These are phyloP conservation scores for Lentinula edodes DNA, from an alignment of 768 basidiomycete genomes.

Conservation along the genomic window DNA sequence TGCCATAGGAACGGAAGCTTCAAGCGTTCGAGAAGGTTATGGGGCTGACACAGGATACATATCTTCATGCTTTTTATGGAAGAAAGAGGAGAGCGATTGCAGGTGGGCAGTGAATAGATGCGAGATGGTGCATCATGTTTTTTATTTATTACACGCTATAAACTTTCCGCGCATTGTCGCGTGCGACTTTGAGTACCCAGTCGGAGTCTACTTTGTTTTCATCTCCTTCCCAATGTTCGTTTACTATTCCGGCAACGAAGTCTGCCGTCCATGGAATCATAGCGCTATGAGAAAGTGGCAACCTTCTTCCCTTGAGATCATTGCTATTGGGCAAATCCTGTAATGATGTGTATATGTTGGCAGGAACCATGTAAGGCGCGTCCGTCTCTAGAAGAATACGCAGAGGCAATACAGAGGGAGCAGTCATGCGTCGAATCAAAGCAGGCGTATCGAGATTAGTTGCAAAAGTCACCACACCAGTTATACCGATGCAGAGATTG, in stretches of 20 bases:
- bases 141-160: slow-evolving; percentile 42
- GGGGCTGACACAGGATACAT: no score
- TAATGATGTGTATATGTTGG: slow-evolving; percentile 60
- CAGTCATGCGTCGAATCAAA: slow-evolving; percentile 53
- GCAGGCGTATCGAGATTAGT: slow-evolving; percentile 67
- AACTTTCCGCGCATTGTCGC: slow-evolving; percentile 57
- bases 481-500: slow-evolving; percentile 80
- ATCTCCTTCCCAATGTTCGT: background rate
- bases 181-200: slow-evolving; percentile 53
- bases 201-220: slow-evolving; percentile 47
- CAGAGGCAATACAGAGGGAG: slow-evolving; percentile 17
- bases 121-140: no score
- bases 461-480: slow-evolving; percentile 78
- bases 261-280: slow-evolving; percentile 87
- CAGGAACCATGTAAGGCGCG: slow-evolving; percentile 83
- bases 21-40: no score
- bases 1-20: no score
- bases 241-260: slow-evolving; percentile 50
- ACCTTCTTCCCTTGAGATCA: slow-evolving; percentile 39
- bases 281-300: slow-evolving; percentile 70
- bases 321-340: slow-evolving; percentile 20
- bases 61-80: no score
- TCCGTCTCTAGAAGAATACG: slow-evolving; percentile 78
- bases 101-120: no score
- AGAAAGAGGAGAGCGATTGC: no score